These are phyloP conservation scores for Penicillium sp. DNA, from an alignment of 2,329 filamentous ascomycete species.

Conservation along the genomic window DNA sequence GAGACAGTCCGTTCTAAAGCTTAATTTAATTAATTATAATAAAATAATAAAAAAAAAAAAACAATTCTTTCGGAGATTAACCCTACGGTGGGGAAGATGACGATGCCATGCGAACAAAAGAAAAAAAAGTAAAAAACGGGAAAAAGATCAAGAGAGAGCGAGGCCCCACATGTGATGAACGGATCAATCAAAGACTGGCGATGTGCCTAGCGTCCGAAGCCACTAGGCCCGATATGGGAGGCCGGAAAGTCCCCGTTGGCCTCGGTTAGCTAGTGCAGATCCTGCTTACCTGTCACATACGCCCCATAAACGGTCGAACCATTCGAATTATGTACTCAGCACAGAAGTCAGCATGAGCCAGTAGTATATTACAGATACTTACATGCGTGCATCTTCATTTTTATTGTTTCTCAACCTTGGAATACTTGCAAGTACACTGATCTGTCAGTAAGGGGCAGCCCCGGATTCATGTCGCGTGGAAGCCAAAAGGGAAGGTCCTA, in stretches of 20 bases:
- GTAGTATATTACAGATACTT: no score
- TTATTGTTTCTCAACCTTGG: no score
- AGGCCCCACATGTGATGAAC: background rate
- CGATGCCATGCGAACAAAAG: conserved; percentile 4
- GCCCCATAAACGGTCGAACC: conserved; percentile 37
- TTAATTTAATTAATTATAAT: conserved; percentile 23
- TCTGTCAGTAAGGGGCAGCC: conserved; percentile 2
- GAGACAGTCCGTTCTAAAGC: conserved; percentile 28
- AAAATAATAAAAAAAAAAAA: background rate
- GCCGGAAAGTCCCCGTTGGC: conserved; percentile 25
- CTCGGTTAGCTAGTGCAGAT: conserved; percentile 31
- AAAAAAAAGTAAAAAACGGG: background rate
- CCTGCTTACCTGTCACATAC: conserved; percentile 35
- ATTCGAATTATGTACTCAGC: no score
- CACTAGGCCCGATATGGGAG: conserved; percentile 21
- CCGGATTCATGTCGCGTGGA: conserved; percentile 22
- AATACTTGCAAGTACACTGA: no score
- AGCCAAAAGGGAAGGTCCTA: conserved; percentile 26
- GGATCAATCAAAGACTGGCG: background rate
- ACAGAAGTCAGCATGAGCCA: no score
- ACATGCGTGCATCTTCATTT: no score
- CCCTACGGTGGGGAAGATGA: conserved; percentile 6
- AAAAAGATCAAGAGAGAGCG: background rate
- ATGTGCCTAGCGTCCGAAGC: conserved; percentile 2
- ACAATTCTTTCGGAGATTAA: conserved; percentile 11